Evolutionary conservation across 768 basidiomycete genomes (phyloP).

Genomic region (Amanita rubescens): DNA sequence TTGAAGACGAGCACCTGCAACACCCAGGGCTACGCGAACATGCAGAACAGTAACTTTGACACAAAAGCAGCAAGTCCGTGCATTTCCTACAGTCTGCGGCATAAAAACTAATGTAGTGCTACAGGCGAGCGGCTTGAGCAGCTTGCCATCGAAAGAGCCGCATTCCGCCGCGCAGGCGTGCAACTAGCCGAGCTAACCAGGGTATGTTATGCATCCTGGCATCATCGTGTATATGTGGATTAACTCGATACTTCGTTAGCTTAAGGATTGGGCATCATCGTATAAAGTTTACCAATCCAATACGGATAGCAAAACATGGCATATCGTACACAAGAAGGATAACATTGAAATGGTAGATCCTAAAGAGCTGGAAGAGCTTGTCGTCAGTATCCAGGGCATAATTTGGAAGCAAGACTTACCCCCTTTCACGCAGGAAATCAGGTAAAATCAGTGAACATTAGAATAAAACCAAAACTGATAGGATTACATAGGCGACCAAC

Average conservation of each 20-base stretch:
- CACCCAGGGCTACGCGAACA: too few relatives aligned
- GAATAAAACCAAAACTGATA: background rate
- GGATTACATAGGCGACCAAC: background rate
- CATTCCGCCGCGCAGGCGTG: background rate
- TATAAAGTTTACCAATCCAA: background rate
- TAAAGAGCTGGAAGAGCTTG: slow-evolving; percentile 1
- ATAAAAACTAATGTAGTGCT: too few relatives aligned
- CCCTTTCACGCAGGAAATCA: background rate
- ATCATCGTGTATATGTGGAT: background rate
- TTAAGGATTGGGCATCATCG: background rate
- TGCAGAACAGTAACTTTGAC: too few relatives aligned
- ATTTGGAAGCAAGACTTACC: slow-evolving; percentile 2
- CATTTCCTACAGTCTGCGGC: too few relatives aligned
- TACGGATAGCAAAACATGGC: background rate
- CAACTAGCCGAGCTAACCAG: background rate
- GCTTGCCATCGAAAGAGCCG: background rate
- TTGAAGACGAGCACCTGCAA: too few relatives aligned
- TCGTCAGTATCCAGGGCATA: slow-evolving; percentile 4
- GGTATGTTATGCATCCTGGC: background rate
- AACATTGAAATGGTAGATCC: background rate
- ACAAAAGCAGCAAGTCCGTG: too few relatives aligned
- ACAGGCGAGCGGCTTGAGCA: background rate
- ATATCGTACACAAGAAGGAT: background rate
- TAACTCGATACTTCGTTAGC: background rate
- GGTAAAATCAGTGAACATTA: background rate